These are phyloP conservation scores for Globisporangium ultimum DNA, from an alignment of 352 stramenopile genomes.

Conservation along the genomic window DNA sequence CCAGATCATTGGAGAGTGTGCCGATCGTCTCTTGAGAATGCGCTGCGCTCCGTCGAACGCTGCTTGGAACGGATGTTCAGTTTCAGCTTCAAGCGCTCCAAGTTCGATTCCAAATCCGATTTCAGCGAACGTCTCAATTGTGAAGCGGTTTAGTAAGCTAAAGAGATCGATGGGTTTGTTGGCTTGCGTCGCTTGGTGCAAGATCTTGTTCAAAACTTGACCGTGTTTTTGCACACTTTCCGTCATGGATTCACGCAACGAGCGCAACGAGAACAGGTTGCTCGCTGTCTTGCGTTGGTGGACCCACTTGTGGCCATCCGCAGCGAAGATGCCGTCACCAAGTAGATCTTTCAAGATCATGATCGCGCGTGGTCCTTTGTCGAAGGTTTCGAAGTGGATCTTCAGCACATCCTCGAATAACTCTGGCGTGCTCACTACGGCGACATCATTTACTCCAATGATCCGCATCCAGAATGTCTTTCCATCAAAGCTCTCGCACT, in stretches of 20 bases:
- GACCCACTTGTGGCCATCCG: slow-evolving; percentile 54
- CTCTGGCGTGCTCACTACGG: background rate
- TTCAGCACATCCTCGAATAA: slow-evolving; percentile 44
- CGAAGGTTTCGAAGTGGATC: slow-evolving; percentile 63
- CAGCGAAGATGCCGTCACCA: slow-evolving; percentile 61
- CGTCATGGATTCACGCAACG: slow-evolving; percentile 34
- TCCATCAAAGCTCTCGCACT: background rate
- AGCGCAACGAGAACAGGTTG: slow-evolving; percentile 69
- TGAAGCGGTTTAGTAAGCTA: slow-evolving; percentile 40
- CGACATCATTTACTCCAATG: background rate
- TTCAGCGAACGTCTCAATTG: slow-evolving; percentile 55
- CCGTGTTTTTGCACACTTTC: slow-evolving; percentile 23
- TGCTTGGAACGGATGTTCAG: slow-evolving; percentile 39
- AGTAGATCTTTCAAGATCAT: slow-evolving; percentile 42
- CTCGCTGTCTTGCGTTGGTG: slow-evolving; percentile 76
- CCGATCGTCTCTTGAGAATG: slow-evolving; percentile 27
- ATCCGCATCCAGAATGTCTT: background rate
- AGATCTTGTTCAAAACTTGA: slow-evolving; percentile 17
- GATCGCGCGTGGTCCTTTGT: slow-evolving; percentile 39
- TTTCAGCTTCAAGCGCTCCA: slow-evolving; percentile 18
- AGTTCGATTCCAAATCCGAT: slow-evolving; percentile 62
- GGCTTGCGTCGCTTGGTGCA: slow-evolving; percentile 13
- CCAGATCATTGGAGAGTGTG: too few relatives aligned
- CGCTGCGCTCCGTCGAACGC: slow-evolving; percentile 42
- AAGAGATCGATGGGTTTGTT: slow-evolving; percentile 29